Conservation (phyloP, 495 filamentous ascomycete species). For the Neurospora sp. region DNA sequence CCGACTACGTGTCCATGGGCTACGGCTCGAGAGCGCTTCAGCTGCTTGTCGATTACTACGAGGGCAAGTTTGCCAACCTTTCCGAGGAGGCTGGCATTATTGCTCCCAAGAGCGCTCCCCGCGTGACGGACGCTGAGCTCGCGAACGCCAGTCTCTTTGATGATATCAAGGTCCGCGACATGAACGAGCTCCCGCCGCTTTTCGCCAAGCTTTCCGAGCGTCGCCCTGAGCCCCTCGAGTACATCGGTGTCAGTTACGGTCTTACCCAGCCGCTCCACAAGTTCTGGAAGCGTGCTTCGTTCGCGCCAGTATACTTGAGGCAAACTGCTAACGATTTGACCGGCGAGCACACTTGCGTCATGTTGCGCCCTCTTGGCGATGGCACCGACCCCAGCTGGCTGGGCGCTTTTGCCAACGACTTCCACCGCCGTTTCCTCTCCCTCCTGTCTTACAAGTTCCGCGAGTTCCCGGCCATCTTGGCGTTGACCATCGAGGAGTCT, state of each 20-base stretch:
- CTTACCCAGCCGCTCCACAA: constrained; percentile 82
- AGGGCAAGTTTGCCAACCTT: constrained; percentile 82
- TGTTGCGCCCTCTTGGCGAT: constrained; percentile 68
- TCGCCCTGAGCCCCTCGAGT: constrained; percentile 72
- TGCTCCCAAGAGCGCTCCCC: constrained; percentile 52
- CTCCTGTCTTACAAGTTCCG: constrained; percentile 90
- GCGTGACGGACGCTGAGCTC: constrained; percentile 78
- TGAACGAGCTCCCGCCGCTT: constrained; percentile 81
- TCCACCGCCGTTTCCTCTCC: constrained; percentile 79
- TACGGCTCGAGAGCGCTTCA: constrained; percentile 84
- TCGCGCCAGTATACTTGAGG: constrained; percentile 84
- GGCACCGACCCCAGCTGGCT: constrained; percentile 69
- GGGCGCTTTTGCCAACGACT: constrained; percentile 81
- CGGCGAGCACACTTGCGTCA: constrained; percentile 95
- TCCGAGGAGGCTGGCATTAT: constrained; percentile 46
- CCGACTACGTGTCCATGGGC: constrained; percentile 83
- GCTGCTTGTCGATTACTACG: constrained; percentile 83
- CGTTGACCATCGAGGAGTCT: constrained; percentile 81
- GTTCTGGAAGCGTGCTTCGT: constrained; percentile 89
- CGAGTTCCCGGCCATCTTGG: constrained; percentile 67
- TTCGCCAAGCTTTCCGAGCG: constrained; percentile 84
- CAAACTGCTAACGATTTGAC: constrained; percentile 96
- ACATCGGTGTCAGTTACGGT: constrained; percentile 90
- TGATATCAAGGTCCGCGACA: constrained; percentile 84
- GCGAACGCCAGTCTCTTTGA: constrained; percentile 66